Conservation (phyloP, 164 flowering plant genomes). For the Platanus orientalis region DNA sequence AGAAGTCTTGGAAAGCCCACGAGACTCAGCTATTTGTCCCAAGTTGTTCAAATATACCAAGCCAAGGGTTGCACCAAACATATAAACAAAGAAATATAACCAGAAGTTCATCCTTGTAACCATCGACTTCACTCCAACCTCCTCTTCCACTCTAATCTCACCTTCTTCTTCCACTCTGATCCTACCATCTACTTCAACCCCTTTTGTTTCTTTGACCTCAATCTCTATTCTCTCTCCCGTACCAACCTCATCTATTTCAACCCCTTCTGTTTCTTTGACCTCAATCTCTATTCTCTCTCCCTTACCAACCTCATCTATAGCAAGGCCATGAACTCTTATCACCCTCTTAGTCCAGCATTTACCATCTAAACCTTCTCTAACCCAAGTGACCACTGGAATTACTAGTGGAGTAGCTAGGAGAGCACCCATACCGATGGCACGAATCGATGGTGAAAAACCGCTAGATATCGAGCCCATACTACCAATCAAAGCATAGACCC, state of each 20-base stretch:
- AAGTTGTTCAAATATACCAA: conserved; percentile 74
- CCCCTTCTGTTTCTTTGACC: not conserved
- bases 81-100: conserved; percentile 77
- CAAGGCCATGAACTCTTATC: not conserved
- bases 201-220: not conserved
- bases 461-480: conserved; percentile 26
- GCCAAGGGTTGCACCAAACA: conserved; percentile 80
- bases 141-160: conserved; percentile 32
- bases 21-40: conserved; percentile 92
- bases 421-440: conserved; percentile 22
- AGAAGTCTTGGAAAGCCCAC: conserved; percentile 47
- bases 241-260: not conserved
- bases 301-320: not conserved
- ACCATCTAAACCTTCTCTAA: conserved; percentile 13
- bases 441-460: conserved; percentile 12
- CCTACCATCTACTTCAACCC: not conserved
- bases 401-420: conserved; percentile 39
- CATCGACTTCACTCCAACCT: conserved; percentile 56
- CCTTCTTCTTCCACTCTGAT: not conserved
- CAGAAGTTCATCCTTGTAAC: conserved; percentile 67
- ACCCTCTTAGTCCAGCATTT: conserved; percentile 16
- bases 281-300: too few species aligned
- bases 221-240: not conserved
- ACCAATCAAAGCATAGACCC: conserved; percentile 44
- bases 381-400: conserved; percentile 28